These are phyloP conservation scores for Colletotrichum tamarilloi DNA, from an alignment of 2,329 filamentous ascomycete genomes.

Conservation along the genomic window DNA sequence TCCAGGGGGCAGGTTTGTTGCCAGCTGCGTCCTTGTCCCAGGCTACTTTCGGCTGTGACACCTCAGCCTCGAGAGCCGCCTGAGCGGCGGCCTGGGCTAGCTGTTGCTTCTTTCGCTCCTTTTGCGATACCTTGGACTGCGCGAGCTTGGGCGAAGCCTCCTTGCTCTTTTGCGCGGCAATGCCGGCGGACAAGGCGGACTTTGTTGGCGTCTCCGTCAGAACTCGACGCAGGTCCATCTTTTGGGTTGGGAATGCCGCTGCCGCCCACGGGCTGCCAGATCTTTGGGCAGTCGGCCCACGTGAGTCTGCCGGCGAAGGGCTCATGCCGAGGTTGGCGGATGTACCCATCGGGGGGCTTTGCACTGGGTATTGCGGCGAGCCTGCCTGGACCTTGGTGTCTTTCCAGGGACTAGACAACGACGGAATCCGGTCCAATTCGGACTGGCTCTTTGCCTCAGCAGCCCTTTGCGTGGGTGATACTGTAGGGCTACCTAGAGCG, in stretches of 20 bases:
- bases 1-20: conserved; percentile 72
- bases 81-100: conserved; percentile 69
- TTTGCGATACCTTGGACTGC: conserved; percentile 81
- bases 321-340: background rate
- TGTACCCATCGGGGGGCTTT: conserved; percentile 3
- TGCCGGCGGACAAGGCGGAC: conserved; percentile 64
- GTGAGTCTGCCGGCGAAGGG: conserved; percentile 22
- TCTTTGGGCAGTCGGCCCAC: conserved; percentile 11
- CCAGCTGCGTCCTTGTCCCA: conserved; percentile 56
- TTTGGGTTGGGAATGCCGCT: conserved; percentile 65
- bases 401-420: conserved; percentile 50
- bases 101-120: conserved; percentile 87
- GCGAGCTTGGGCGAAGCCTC: conserved; percentile 50
- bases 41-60: conserved; percentile 50
- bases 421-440: conserved; percentile 35
- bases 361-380: conserved; percentile 10
- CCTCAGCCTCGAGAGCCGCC: conserved; percentile 50
- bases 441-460: conserved; percentile 4
- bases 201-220: conserved; percentile 70
- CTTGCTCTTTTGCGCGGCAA: conserved; percentile 62
- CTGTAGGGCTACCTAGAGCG: conserved; percentile 42
- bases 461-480: conserved; percentile 24
- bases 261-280: conserved; percentile 62
- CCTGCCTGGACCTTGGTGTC: conserved; percentile 45
- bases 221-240: conserved; percentile 81